A percentile compares a stretch with the other conserved stretches of the same genome.
phyloP scores from a whole-genome alignment of 2,329 filamentous ascomycete species.

The Neofusicoccum sp. region DNA sequence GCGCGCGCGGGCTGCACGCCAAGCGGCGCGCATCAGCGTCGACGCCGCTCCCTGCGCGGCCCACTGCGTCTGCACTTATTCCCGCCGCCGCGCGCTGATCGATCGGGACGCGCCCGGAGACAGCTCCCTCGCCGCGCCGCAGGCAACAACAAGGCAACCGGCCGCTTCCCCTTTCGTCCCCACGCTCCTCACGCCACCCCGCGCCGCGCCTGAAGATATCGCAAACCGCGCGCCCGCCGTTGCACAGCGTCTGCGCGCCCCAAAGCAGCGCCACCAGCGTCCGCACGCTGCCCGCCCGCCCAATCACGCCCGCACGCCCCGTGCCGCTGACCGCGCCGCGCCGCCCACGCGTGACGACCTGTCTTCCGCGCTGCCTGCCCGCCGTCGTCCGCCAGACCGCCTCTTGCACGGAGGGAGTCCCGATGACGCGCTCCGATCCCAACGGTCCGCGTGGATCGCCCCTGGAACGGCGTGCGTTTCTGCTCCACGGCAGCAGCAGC shows the following conservation, averaged over 20 bases:
- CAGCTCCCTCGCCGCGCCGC: neutral
- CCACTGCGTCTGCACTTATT: neutral
- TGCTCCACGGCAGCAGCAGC: neutral
- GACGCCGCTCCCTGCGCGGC: neutral
- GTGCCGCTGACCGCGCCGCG: neutral
- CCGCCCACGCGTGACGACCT: neutral
- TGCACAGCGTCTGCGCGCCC: neutral
- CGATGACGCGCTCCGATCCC: neutral
- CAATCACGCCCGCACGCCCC: neutral
- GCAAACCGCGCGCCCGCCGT: conserved; percentile 3
- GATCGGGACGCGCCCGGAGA: neutral
- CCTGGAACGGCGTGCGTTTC: neutral
- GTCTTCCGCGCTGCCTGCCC: neutral
- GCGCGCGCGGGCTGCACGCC: neutral
- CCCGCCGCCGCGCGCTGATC: no score
- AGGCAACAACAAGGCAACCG: neutral
- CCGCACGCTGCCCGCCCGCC: neutral
- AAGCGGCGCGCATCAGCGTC: conserved; percentile 2
- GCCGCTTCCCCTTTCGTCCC: neutral
- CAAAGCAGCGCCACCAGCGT: neutral
- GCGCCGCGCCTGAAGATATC: conserved; percentile 17
- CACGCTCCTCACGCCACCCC: neutral
- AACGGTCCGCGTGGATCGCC: conserved; percentile 6
- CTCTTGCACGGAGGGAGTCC: neutral
- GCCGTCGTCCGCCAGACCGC: neutral